phyloP scores from a whole-genome alignment of 805 yeast species.

The Yamadazyma kitorensis region DNA sequence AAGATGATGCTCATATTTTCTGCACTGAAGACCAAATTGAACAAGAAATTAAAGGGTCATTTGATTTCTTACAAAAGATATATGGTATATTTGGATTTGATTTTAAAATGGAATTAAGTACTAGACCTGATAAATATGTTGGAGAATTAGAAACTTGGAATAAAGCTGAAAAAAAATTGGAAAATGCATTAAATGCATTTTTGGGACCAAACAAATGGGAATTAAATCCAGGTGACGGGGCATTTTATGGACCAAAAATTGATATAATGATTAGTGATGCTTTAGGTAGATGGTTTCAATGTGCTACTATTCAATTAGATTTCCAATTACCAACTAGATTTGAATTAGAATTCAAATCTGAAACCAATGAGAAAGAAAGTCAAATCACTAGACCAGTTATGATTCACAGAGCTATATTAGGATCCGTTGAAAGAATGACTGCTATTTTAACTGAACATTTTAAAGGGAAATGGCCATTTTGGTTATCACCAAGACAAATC shows the following conservation, averaged over 20 bases:
- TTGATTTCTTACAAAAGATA: conserved; percentile 79
- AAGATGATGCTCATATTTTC: conserved; percentile 98
- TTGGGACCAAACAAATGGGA: conserved; percentile 84
- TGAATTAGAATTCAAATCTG: conserved; percentile 79
- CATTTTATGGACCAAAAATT: conserved; percentile 92
- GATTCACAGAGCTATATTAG: conserved; percentile 99
- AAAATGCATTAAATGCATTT: conserved; percentile 76
- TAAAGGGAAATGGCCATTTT: conserved; percentile 99
- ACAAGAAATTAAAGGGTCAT: conserved; percentile 75
- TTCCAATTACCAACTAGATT: conserved; percentile 97
- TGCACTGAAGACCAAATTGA: conserved; percentile 91
- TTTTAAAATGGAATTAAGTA: conserved; percentile 94
- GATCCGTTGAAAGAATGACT: conserved; percentile 98
- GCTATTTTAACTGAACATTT: conserved; percentile 97
- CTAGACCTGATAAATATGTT: conserved; percentile 94
- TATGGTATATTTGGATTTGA: conserved; percentile 94
- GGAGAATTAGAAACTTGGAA: conserved; percentile 96
- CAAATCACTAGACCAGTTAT: conserved; percentile 87
- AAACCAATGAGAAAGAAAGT: conserved; percentile 51
- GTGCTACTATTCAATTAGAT: conserved; percentile 98
- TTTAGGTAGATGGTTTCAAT: conserved; percentile 94
- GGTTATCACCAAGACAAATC: conserved; percentile 99
- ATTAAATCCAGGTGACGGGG: conserved; percentile 96
- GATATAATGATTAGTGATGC: conserved; percentile 96
- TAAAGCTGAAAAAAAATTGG: conserved; percentile 82